These are phyloP conservation scores for Saccharomyces mikatae DNA, from an alignment of 805 yeast genomes.

Conservation along the genomic window DNA sequence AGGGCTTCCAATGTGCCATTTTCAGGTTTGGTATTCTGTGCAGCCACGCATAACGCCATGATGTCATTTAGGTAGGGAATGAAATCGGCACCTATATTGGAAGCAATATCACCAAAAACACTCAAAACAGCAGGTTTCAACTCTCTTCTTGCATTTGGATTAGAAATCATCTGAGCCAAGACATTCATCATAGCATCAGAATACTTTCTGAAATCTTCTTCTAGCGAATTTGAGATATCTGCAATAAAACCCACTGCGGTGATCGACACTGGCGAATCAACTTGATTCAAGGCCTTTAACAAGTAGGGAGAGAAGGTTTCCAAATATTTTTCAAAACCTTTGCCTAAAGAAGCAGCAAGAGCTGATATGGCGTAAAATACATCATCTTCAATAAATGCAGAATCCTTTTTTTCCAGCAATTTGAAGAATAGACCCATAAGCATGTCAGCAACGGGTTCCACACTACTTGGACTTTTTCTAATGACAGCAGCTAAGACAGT, in stretches of 20 bases:
- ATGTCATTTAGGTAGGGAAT: slow-evolving; percentile 70
- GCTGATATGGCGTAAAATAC: slow-evolving; percentile 87
- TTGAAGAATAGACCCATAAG: slow-evolving; percentile 78
- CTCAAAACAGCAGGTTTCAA: slow-evolving; percentile 82
- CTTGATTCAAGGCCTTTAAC: slow-evolving; percentile 68
- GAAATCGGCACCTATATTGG: slow-evolving; percentile 73
- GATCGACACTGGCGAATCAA: slow-evolving; percentile 73
- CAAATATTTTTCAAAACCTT: slow-evolving; percentile 66
- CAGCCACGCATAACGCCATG: slow-evolving; percentile 65
- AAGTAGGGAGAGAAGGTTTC: slow-evolving; percentile 76
- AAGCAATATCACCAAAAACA: slow-evolving; percentile 92
- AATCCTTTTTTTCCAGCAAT: slow-evolving; percentile 54
- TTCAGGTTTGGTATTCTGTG: slow-evolving; percentile 54
- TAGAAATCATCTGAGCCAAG: slow-evolving; percentile 64
- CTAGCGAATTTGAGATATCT: slow-evolving; percentile 85
- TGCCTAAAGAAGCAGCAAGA: slow-evolving; percentile 72
- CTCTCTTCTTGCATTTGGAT: slow-evolving; percentile 63
- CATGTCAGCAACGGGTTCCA: slow-evolving; percentile 62
- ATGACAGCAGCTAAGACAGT: slow-evolving; percentile 75
- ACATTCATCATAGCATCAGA: slow-evolving; percentile 76
- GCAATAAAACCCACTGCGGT: slow-evolving; percentile 94
- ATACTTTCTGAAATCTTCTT: slow-evolving; percentile 62
- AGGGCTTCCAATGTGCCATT: slow-evolving; percentile 65
- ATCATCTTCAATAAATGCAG: slow-evolving; percentile 82
- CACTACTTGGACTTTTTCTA: slow-evolving; percentile 66